phyloP scores from a whole-genome alignment of 2,329 filamentous ascomycete species.

The Penicillium sp. region DNA sequence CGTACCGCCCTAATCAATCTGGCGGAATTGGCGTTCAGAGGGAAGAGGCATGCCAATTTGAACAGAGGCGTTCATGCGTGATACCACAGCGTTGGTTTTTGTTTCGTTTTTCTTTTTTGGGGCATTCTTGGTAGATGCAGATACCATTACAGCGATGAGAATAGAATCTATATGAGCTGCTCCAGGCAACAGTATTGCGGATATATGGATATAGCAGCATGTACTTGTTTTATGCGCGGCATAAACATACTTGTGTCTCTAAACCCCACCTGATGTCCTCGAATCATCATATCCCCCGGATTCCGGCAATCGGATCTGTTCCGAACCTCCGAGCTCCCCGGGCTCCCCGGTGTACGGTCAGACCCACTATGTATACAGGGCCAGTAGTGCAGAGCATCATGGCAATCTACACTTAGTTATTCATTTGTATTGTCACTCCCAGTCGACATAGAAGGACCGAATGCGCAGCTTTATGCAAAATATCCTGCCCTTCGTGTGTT shows the following conservation, averaged over 20 bases:
- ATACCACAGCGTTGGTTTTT: slow-evolving; percentile 10
- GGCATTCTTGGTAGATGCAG: background rate
- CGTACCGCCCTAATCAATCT: background rate
- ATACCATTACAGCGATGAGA: slow-evolving; percentile 4
- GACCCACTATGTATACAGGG: background rate
- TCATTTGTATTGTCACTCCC: too few relatives aligned
- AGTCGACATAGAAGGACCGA: too few relatives aligned
- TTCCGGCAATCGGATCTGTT: background rate
- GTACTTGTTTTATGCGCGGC: too few relatives aligned
- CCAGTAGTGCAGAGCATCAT: background rate
- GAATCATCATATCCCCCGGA: background rate
- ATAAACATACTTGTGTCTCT: background rate
- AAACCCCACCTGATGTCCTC: background rate
- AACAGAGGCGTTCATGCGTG: slow-evolving; percentile 7
- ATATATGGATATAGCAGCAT: background rate
- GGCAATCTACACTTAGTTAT: too few relatives aligned
- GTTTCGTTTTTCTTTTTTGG: background rate
- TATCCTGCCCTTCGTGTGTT: too few relatives aligned
- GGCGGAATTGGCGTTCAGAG: background rate
- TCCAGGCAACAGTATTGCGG: background rate
- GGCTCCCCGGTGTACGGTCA: background rate
- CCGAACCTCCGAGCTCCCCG: background rate
- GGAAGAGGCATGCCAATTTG: background rate
- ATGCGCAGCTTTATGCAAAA: too few relatives aligned
- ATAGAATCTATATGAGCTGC: background rate